Base-by-base conservation (phyloP, 2,329 filamentous ascomycete genomes). In the Akanthomyces muscarius region DNA sequence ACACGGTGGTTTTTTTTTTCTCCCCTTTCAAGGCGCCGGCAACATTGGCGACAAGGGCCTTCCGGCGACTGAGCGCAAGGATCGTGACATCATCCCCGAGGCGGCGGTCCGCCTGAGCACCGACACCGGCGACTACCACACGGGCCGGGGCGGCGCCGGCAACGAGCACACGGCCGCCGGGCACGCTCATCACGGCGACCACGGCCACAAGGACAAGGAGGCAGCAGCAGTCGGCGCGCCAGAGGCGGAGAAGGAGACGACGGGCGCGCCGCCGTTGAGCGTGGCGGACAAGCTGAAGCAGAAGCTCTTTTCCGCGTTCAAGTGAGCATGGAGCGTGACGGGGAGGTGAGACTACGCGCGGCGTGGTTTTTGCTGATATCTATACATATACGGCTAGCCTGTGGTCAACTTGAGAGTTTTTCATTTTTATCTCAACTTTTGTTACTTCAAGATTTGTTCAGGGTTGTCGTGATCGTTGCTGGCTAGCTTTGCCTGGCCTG, bases 141-240 rank as follows among this genome's bases (percentile, higher is more conserved):
- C 80, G 47, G 85, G 85, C 63, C 84, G 85, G 38, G 85, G 85
- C 69, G 85, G 85, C 63, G 83, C 81, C 11, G 85, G 84, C 58
- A 87, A 87, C 71, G 81, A 81, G 71, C 76, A 81, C 68, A 67
- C 76, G 52, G 71, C 48, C 47, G 21, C 23, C 58, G 58, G 21
- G 5, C 36, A 45, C 23, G 21, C 16, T 5, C 57, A 61, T 8
- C 70, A 13, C 33, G 33, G 68, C 38, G 7, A 36, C 28, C 47
- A 41, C 25, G 38, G 69, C 58, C 65, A 68, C 33, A 68, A 68
- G 42, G 66, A 72, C 42, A 66, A 68, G 63, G 71, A 41, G 13
- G 14, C 38, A 10, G 38, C 38, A 41, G 38, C 13, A 16, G 33
- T 11, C 5, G 68, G 70, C 70, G 61, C 65, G 70, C 8, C 68